phyloP scores from a whole-genome alignment of 768 basidiomycete species.

The Mycena olivaceomarginata region DNA sequence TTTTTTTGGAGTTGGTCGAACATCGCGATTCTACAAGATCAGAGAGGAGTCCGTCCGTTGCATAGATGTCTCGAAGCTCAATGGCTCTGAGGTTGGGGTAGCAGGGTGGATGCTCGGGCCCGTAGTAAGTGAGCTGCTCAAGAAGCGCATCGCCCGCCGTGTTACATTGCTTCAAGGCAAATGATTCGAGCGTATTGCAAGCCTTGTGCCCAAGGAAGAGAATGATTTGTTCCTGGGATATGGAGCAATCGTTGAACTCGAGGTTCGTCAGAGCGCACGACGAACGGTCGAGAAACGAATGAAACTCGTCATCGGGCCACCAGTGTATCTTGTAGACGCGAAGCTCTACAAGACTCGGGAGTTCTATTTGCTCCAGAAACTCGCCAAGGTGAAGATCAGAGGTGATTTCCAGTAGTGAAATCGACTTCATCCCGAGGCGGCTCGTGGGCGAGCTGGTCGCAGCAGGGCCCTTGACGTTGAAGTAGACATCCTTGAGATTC shows the following conservation, averaged over 20 bases:
- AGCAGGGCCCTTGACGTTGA: constrained; percentile 29
- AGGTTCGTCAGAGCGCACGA: constrained; percentile 12
- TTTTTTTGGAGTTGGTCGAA: neutral
- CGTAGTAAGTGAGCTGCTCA: constrained; percentile 25
- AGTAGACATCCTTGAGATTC: constrained; percentile 16
- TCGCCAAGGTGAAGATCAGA: constrained; percentile 4
- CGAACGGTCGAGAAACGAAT: constrained; percentile 28
- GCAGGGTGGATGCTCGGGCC: neutral
- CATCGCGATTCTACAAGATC: constrained; percentile 28
- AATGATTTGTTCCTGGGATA: constrained; percentile 21
- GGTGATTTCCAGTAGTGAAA: constrained; percentile 25
- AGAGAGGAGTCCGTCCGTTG: constrained; percentile 20
- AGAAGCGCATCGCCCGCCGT: neutral
- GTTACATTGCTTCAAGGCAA: neutral
- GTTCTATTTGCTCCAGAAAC: constrained; percentile 26
- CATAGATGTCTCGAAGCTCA: neutral
- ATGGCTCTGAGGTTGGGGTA: constrained; percentile 8
- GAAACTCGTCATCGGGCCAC: constrained; percentile 26
- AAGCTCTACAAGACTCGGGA: constrained; percentile 12
- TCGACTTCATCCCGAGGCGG: constrained; percentile 10
- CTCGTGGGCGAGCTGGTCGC: constrained; percentile 8
- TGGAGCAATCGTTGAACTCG: constrained; percentile 11
- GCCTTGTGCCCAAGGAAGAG: constrained; percentile 24
- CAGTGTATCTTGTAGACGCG: constrained; percentile 10
- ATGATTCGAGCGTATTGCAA: neutral